Evolutionary conservation across 371 early-diverging fungal genomes (phyloP), one percentile per base, ranked within the genome.

Genomic region (Mucor saturninus): DNA sequence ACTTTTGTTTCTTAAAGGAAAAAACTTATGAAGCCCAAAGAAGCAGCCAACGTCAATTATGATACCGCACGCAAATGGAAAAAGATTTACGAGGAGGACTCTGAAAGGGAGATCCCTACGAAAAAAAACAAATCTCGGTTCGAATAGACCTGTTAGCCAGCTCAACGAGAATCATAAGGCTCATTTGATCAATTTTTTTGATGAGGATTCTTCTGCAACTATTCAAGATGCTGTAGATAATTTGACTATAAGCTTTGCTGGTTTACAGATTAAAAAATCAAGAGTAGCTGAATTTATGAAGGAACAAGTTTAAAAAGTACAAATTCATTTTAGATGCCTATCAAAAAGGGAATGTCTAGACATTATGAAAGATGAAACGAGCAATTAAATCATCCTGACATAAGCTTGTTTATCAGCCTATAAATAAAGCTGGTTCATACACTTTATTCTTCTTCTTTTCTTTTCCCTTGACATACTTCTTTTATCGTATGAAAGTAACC

Each of bases 231-330:
- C 60, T 31, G 60, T 59, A 0, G 61, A 59, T 3, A 57, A 48
- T 46, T 54, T 53, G 48, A 40, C 42, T 28, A 26, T 0, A 26
- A 54, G 28, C 39, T 65, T 65, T 40, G 55, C 10, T 5, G 55
- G 59, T 48, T 54, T 65, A 26, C 11, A 45, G 13, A 65, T 65
- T 14, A 65, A 65, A 28, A 65, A 65, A 15, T 43, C n/a, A 5
- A 60, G 56, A 50, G 61, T 66, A 3, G 38, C 49, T 42, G 56
- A 59, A 28, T 60, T 65, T 38, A 65, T 66, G 65, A 65, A 59
- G 15, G 56, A 59, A 43, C 43, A 43, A 43, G n/a, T 43, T 43
- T 43, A 43, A 43, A 43, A 43, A 43, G 13, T 35, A 35, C 42
- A 42, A 42, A 42, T 42, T 42, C n/a, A 46, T 46, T 46, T 26